phyloP scores from a whole-genome alignment of 2,329 filamentous ascomycete species.

The Aspergillus felis region DNA sequence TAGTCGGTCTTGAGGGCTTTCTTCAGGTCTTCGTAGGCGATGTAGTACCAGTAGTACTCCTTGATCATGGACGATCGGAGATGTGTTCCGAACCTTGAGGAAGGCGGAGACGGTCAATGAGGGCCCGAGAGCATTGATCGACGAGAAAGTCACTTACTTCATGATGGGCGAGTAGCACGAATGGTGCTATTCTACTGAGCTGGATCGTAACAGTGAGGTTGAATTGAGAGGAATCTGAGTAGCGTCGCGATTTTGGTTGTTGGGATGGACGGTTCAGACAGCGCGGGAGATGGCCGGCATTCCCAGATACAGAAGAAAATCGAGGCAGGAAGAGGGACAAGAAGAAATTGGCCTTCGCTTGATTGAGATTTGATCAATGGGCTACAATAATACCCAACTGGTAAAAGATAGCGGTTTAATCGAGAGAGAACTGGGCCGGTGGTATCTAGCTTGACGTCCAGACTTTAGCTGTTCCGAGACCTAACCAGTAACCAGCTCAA shows the following conservation, averaged over 20 bases:
- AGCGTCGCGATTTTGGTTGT: not conserved
- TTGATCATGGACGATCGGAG: slow-evolving; percentile 91
- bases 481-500: not conserved
- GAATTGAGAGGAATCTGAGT: not conserved
- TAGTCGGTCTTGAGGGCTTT: slow-evolving; percentile 73
- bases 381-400: not conserved
- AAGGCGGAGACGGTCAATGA: slow-evolving; percentile 6
- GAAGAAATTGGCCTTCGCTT: not conserved
- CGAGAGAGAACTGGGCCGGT: not conserved
- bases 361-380: not conserved
- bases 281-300: not conserved
- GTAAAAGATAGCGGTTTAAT: not conserved
- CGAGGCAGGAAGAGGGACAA: not conserved
- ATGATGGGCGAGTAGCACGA: slow-evolving; percentile 10
- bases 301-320: not conserved
- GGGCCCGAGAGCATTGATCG: slow-evolving; percentile 6
- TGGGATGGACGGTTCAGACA: not conserved
- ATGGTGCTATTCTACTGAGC: not conserved
- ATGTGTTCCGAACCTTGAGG: slow-evolving; percentile 81
- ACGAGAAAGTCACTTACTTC: slow-evolving; percentile 14
- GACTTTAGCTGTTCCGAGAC: not conserved
- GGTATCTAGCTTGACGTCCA: not conserved
- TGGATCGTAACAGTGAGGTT: not conserved
- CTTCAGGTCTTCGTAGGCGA: slow-evolving; percentile 94
- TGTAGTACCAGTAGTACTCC: slow-evolving; percentile 98